phyloP scores from a whole-genome alignment of 768 basidiomycete species.

The Ramaria rubella region DNA sequence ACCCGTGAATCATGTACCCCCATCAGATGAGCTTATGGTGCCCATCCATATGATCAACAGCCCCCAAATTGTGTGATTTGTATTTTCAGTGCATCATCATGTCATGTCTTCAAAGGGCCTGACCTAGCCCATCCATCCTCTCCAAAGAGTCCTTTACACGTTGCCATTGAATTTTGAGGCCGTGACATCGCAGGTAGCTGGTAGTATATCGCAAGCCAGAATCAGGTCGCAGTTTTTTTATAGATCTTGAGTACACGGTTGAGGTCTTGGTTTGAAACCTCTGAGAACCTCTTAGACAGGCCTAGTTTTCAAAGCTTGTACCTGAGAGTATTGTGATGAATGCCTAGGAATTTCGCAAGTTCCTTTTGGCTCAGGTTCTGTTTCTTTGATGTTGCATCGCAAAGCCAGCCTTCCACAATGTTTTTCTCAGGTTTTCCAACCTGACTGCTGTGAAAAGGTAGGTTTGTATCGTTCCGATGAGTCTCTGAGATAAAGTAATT shows the following conservation, averaged over 20 bases:
- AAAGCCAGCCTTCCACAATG: constrained; percentile 14
- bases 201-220: constrained; percentile 25
- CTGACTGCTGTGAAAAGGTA: constrained; percentile 2
- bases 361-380: background rate
- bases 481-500: background rate
- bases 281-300: constrained; percentile 14
- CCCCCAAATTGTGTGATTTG: background rate
- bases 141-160: constrained; percentile 22
- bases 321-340: constrained; percentile 12
- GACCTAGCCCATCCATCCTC: constrained; percentile 27
- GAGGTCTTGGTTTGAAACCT: constrained; percentile 3
- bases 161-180: constrained; percentile 20
- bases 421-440: constrained; percentile 15
- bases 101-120: constrained; percentile 14
- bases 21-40: constrained; percentile 14
- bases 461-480: background rate
- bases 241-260: constrained; percentile 12
- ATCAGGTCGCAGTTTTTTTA: constrained; percentile 16
- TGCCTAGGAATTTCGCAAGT: background rate
- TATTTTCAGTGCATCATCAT: background rate
- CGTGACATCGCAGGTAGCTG: constrained; percentile 23
- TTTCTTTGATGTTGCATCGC: constrained; percentile 11
- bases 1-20: constrained; percentile 20
- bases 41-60: background rate
- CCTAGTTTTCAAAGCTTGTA: background rate